Evolutionary conservation across 2,329 filamentous ascomycete genomes (phyloP).

Genomic region (Neopestalotiopsis rosae): DNA sequence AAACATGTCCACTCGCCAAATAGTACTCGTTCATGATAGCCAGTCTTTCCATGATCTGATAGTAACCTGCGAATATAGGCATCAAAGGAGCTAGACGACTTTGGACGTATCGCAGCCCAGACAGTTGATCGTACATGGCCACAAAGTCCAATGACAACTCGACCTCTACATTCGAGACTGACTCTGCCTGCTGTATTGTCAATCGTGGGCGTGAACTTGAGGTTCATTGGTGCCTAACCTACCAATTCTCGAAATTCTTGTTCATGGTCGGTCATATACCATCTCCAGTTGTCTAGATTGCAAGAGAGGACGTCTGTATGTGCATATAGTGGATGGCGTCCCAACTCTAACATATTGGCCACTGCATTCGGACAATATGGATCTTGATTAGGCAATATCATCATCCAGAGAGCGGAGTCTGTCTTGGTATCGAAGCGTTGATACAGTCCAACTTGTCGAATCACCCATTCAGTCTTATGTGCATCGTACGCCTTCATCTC

Average conservation of each 20-base stretch:
- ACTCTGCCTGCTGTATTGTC: background rate
- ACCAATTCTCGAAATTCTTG: background rate
- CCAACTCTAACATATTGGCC: background rate
- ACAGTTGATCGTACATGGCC: conserved; percentile 6
- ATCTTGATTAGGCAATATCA: background rate
- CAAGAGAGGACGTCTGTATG: background rate
- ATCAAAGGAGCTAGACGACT: background rate
- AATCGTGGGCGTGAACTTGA: background rate
- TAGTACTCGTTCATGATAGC: background rate
- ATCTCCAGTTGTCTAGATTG: background rate
- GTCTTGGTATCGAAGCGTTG: background rate
- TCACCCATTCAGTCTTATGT: background rate
- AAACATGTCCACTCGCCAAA: background rate
- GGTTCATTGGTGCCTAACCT: background rate
- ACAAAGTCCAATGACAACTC: background rate
- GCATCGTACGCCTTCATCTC: background rate
- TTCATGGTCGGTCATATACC: conserved; percentile 1
- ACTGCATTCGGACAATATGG: background rate
- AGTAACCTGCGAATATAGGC: background rate
- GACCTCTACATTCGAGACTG: background rate
- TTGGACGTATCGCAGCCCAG: background rate
- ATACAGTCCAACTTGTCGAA: background rate
- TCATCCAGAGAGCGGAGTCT: background rate
- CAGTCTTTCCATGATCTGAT: background rate
- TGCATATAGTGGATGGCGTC: background rate